Base-by-base conservation (phyloP, 1,284 basidiomycete genomes). In the Microstroma glucosiphilum region DNA sequence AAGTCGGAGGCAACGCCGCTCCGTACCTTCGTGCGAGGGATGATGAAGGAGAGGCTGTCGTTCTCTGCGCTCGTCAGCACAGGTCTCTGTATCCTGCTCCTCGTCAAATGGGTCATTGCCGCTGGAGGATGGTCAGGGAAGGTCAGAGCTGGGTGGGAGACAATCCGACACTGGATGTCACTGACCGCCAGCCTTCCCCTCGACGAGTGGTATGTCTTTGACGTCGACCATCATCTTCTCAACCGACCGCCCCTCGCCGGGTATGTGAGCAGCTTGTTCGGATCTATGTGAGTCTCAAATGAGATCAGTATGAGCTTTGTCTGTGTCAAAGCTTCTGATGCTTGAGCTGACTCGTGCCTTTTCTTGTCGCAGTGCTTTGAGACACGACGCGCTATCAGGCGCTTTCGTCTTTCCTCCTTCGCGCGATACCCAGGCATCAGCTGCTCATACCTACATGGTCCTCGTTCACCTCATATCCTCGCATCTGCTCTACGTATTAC, bases 121-220 rank as follows among this genome's bases (percentile, higher is more conserved):
- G 59, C 66, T 1, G 69, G 69, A 53, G 67, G 68, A 40, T 77
- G 68, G 69, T 74, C 37, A 19, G n/a, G 26, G 49, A 26, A 19
- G n/a, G 49, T n/a, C 17, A 25, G n/a, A 56, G 8, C 3, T 19
- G 90, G 23, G 78, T 89, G 57, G 90, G 92, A 96, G 79, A 92
- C 92, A 0, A 92, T 94, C 75, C 83, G 92, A 58, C 91, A 94
- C 80, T 94, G 91, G 92, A 90, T 93, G 86, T 90, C 93, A 71
- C 79, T 94, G 51, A 91, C 90, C 0, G 80, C 86, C 40, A 88
- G 91, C 73, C 81, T 91, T 2, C 89, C 90, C 0, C 73, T 85
- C 26, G 82, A 81, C 9, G 80, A 87, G 69, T 94, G 92, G 92
- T 94, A 94, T 80, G 86, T 81, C 1, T 90, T 92, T 79, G 90